Conservation (phyloP, 768 basidiomycete genomes). For the Tricholoma flavovirens region DNA sequence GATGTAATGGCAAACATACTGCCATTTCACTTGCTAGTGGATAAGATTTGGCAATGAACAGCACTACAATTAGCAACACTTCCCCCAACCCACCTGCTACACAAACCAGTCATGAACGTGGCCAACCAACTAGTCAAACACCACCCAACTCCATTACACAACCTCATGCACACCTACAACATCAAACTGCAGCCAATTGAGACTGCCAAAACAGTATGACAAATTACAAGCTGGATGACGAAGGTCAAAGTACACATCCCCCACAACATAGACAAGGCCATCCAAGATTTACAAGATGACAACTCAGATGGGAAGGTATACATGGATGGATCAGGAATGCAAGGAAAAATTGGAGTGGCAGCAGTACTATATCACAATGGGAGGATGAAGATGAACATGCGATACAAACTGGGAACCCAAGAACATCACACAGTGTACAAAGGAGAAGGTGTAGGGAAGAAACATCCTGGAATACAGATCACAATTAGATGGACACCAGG, state of each 20-base stretch:
- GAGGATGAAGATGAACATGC: too few relatives aligned
- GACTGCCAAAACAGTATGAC: background rate
- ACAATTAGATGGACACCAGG: too few relatives aligned
- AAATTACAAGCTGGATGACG: background rate
- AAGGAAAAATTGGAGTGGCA: background rate
- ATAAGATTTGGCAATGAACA: background rate
- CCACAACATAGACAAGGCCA: background rate
- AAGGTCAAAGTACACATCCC: too few relatives aligned
- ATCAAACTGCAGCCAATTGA: background rate
- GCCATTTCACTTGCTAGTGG: background rate
- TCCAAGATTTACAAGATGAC: background rate
- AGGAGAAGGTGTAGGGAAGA: too few relatives aligned
- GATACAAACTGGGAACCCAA: too few relatives aligned
- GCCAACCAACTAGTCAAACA: background rate
- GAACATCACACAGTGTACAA: too few relatives aligned
- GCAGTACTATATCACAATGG: too few relatives aligned
- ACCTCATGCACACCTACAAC: too few relatives aligned
- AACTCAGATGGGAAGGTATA: background rate
- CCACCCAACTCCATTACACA: background rate
- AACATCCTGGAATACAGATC: too few relatives aligned
- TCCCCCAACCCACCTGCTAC: background rate
- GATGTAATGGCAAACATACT: background rate
- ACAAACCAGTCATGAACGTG: background rate
- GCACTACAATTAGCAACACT: background rate
- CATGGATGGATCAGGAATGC: constrained; percentile 3